A percentile compares a stretch with the other conserved stretches of the same genome.
Conservation (phyloP, 169 alveolate species). For the Plasmodium vinckei region DNA sequence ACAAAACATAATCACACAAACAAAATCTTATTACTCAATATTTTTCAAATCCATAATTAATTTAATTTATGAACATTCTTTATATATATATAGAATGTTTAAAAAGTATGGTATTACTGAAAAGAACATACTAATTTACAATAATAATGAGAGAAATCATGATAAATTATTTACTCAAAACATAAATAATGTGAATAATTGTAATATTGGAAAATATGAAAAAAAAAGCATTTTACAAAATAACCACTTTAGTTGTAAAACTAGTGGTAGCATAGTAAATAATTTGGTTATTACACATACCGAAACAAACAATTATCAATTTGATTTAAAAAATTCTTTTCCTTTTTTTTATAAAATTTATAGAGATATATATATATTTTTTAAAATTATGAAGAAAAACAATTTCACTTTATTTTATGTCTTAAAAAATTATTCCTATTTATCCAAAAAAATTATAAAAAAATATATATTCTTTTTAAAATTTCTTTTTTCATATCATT, state of each 20-base stretch:
- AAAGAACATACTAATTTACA: neutral
- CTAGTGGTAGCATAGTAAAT: neutral
- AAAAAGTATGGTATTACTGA: neutral
- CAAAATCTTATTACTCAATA: conserved; percentile 14
- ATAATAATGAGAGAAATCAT: neutral
- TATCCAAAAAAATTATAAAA: conserved; percentile 20
- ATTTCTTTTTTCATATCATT: conserved; percentile 48
- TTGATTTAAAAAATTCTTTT: conserved; percentile 12
- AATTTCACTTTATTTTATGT: conserved; percentile 9
- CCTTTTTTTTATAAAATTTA: conserved; percentile 37
- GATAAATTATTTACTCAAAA: neutral
- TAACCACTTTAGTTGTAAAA: no score
- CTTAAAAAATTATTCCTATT: neutral
- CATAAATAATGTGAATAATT: neutral
- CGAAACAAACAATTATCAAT: neutral
- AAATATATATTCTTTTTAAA: conserved; percentile 41
- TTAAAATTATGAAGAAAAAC: conserved; percentile 25
- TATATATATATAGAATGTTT: conserved; percentile 22
- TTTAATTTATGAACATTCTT: conserved; percentile 42
- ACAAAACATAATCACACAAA: neutral
- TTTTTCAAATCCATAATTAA: conserved; percentile 60
- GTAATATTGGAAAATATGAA: neutral
- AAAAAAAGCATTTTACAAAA: neutral
- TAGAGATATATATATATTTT: conserved; percentile 33
- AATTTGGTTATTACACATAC: no score